A percentile compares a stretch with the other conserved stretches of the same genome.
Evolutionary conservation across 495 filamentous ascomycete genomes (phyloP).

Genomic region (Neurospora sp.): DNA sequence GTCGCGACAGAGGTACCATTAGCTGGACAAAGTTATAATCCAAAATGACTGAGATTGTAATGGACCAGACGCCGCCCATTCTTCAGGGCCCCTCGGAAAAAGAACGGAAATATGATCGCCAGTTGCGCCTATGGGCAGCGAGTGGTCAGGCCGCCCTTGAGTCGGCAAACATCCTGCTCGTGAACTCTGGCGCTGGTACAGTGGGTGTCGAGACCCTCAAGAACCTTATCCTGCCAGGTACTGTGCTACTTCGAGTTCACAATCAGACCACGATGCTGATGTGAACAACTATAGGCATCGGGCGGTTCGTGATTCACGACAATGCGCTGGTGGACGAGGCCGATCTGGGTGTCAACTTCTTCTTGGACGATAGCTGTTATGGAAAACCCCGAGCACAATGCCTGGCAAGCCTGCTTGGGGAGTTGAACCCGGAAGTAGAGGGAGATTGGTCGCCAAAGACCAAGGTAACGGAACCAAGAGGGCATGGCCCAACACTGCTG

Average conservation of each 20-base stretch:
- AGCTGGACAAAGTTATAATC: neutral
- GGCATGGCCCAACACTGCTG: neutral
- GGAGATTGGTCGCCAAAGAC: constrained; percentile 48
- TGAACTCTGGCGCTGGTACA: constrained; percentile 74
- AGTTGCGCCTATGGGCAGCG: constrained; percentile 91
- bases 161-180: constrained; percentile 73
- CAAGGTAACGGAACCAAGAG: constrained; percentile 15
- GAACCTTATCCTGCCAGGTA: constrained; percentile 85
- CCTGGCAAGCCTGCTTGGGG: constrained; percentile 62
- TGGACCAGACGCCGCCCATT: constrained; percentile 40
- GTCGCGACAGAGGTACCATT: neutral
- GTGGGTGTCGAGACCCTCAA: constrained; percentile 90
- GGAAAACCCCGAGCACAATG: constrained; percentile 74
- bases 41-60: constrained; percentile 38
- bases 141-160: constrained; percentile 86
- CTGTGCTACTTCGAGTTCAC: neutral
- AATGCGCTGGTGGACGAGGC: constrained; percentile 62
- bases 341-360: constrained; percentile 95
- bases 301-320: constrained; percentile 90
- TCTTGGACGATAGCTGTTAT: constrained; percentile 68
- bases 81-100: constrained; percentile 65
- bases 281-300: constrained; percentile 49
- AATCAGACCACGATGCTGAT: neutral
- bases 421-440: constrained; percentile 93
- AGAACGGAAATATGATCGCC: constrained; percentile 91